Base-by-base conservation (phyloP, 345 rosid genomes). In the Acer campestre region DNA sequence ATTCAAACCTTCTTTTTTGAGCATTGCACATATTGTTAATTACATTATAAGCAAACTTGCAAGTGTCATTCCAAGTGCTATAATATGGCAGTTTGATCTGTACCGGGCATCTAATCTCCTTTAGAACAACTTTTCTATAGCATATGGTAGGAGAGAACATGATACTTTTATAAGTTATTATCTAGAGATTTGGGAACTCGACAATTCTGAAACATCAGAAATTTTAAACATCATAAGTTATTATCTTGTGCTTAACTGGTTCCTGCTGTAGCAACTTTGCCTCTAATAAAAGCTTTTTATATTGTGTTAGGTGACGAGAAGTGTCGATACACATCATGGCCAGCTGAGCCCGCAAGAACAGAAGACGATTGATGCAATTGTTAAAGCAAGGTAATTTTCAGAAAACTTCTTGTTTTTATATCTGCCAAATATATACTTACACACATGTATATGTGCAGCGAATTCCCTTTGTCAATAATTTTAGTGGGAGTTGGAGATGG, bases 401-500 rank as follows among this genome's bases (percentile, higher is more conserved):
- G 65, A 51, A 20, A 62, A 72, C 23, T 71, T 70, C 13, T 74
- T 73, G 67, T 70, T 71, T 71, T 68, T 53, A 10, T 17, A 61
- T 55, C 38, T 67, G 44, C 67, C 69, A 62, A 53, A 10, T 38
- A 22, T 65, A 20, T 35, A 20, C 68, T 78, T 35, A 67, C 72
- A 5, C 55, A 51, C 46, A 38, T 61, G 44, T 79, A 63, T 69
- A 40, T 23, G 76, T 87, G 82, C 89, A 93, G 98, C 55, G 87
- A 86, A 70, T 91, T 86, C 79, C 97, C 98, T 42, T 79, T 95
- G 82, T 95, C 98, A 10, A 95, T 95, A 71, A 83, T 93, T 76
- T 80, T 95, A 55, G 98, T 95, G 9, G 98, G 98, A 51, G 98
- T 95, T 51, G 98, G 98, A 66, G 98, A 95, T 51, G 98, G 98